phyloP scores from a whole-genome alignment of 1,284 basidiomycete genomes.

The Trametes sp. region DNA sequence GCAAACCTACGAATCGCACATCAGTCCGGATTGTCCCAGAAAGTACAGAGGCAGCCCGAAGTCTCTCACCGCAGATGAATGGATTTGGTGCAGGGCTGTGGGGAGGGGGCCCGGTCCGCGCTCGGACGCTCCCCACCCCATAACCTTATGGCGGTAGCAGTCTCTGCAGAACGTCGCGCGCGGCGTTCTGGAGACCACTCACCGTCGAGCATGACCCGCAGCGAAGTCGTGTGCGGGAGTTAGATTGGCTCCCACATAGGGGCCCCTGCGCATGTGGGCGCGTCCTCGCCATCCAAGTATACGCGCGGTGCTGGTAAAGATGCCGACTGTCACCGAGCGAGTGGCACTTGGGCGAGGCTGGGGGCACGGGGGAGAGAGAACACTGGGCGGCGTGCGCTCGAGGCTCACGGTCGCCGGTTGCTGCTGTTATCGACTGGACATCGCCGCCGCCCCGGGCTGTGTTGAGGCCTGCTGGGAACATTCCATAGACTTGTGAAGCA shows the following conservation, averaged over 20 bases:
- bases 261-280: slow-evolving; percentile 13
- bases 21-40: slow-evolving; percentile 17
- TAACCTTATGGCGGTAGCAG: slow-evolving; percentile 26
- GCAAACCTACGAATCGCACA: slow-evolving; percentile 14
- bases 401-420: slow-evolving; percentile 20
- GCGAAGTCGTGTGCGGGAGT: slow-evolving; percentile 10
- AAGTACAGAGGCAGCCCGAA: slow-evolving; percentile 6
- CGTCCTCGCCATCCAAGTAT: slow-evolving; percentile 15
- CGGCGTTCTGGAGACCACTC: slow-evolving; percentile 20
- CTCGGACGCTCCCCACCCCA: slow-evolving; percentile 21
- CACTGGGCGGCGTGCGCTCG: slow-evolving; percentile 15
- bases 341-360: slow-evolving; percentile 7
- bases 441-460: slow-evolving; percentile 31
- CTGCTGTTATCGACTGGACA: slow-evolving; percentile 34
- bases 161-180: slow-evolving; percentile 6
- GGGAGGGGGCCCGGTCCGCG: slow-evolving; percentile 19
- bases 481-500: slow-evolving; percentile 27
- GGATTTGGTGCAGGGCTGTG: slow-evolving; percentile 10
- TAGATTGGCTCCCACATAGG: slow-evolving; percentile 14
- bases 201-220: slow-evolving; percentile 14
- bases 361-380: slow-evolving; percentile 16
- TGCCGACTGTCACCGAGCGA: slow-evolving; percentile 15
- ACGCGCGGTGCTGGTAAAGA: slow-evolving; percentile 17
- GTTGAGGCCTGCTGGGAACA: slow-evolving; percentile 17
- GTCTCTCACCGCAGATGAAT: slow-evolving; percentile 23